These are phyloP conservation scores for Bocquillonia castaneifolia DNA, from an alignment of 441 rosid genomes.

Conservation along the genomic window DNA sequence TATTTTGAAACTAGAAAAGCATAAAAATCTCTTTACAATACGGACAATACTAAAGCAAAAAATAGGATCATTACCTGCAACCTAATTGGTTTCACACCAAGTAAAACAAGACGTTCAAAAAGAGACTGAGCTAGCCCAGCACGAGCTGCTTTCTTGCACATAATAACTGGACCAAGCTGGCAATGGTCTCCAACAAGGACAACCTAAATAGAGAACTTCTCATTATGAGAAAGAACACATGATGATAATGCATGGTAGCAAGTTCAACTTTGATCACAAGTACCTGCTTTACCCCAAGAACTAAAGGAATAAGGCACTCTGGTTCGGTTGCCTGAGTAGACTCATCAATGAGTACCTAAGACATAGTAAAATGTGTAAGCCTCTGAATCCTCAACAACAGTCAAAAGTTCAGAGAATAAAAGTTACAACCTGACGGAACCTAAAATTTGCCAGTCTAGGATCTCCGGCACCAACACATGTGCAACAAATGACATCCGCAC, in stretches of 20 bases:
- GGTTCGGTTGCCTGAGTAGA: slow-evolving; percentile 99
- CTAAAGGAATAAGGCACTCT: slow-evolving; percentile 98
- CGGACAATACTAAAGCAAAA: too few species aligned
- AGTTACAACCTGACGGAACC: slow-evolving; percentile 87
- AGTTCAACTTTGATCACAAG: slow-evolving; percentile 12
- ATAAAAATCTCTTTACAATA: too few species aligned
- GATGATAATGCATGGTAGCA: neutral
- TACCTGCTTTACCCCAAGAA: slow-evolving; percentile 99
- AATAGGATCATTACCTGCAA: slow-evolving; percentile 65
- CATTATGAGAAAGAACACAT: slow-evolving; percentile 24
- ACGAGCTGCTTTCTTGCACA: slow-evolving; percentile 99
- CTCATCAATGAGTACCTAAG: slow-evolving; percentile 97
- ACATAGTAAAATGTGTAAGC: slow-evolving; percentile 25
- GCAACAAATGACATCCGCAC: slow-evolving; percentile 99
- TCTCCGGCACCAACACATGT: slow-evolving; percentile 99
- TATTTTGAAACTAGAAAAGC: neutral
- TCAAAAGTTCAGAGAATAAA: slow-evolving; percentile 10
- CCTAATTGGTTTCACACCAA: slow-evolving; percentile 97
- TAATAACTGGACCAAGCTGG: slow-evolving; percentile 99
- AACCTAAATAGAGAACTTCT: slow-evolving; percentile 42
- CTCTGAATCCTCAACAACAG: slow-evolving; percentile 12
- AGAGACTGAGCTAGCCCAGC: slow-evolving; percentile 98
- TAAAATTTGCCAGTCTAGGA: slow-evolving; percentile 90
- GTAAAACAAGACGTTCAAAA: slow-evolving; percentile 94
- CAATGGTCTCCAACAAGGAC: slow-evolving; percentile 99